Base-by-base conservation (phyloP, 257 asterid species). In the Solanum dulcamara region DNA sequence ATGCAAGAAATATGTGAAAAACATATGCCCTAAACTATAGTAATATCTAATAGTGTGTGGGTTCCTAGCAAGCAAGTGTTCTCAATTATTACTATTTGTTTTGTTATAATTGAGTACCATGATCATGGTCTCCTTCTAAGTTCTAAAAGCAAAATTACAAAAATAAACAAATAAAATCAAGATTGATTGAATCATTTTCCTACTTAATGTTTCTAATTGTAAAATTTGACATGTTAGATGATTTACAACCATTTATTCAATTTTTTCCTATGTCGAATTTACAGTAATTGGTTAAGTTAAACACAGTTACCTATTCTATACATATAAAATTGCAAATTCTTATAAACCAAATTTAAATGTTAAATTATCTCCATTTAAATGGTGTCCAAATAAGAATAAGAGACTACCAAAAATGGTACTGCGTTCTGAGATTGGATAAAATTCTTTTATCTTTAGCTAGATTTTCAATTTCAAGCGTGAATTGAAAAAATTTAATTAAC, bases 391-490 rank as follows among this genome's bases (percentile, higher is more conserved):
- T 72, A 22, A 12, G 15, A 72, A 40, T 5, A 6, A 38, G 33
- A 38, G 1, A 28, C 10, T 28, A 13, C 2, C 18, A 12, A 62
- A 59, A 26, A 11, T 60, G 20, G n/a, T 17, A 30, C 0, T 64
- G 22, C 13, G 33, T 10, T 53, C 3, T 7, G 10, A 53, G 22
- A 53, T 7, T 10, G 2, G 18, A 24, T 26, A 60, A 10, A 10
- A 11, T 5, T 64, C 0, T 5, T 60, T 24, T 10, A 59, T n/a
- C 0, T 0, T 59, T 60, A 5, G 1, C 1, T 0, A 0, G 9
- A 11, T 18, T 60, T 10, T 60, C 9, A 12, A n/a, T 60, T 60
- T 60, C 0, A 6, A 6, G 0, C 1, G 2, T 33, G 35, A 33
- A 33, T 33, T 33, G 35, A 33, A 33, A 33, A 6, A 53, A n/a